Conservation (phyloP, 1,139 yeast genomes). For the Blastobotrys petasosporus region DNA sequence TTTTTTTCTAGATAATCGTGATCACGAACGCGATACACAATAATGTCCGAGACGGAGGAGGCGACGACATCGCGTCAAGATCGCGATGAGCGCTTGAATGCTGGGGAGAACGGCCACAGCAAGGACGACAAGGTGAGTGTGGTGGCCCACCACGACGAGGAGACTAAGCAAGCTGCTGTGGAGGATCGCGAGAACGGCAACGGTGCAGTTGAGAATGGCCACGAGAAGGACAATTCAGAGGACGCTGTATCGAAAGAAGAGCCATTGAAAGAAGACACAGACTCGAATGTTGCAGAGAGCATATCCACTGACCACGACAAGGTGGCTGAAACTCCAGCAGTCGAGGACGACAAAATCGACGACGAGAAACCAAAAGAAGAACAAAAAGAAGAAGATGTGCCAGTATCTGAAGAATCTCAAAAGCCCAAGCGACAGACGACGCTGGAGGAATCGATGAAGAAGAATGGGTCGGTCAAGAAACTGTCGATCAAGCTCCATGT, state of each 20-base stretch:
- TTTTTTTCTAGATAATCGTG: too few species aligned
- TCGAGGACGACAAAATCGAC: neutral
- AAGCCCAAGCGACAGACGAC: conserved; percentile 8
- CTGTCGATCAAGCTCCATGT: neutral
- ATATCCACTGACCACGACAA: neutral
- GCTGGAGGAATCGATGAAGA: conserved; percentile 5
- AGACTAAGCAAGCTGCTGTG: neutral
- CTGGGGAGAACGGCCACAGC: too few species aligned
- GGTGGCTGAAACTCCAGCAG: neutral
- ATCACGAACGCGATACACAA: too few species aligned
- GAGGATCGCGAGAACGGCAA: neutral
- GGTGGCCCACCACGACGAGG: neutral
- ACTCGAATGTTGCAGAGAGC: neutral
- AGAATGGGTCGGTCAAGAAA: neutral
- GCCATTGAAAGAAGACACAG: neutral
- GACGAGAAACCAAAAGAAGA: neutral
- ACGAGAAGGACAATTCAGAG: neutral
- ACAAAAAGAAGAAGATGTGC: neutral
- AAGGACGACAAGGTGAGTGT: too few species aligned
- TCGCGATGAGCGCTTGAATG: too few species aligned
- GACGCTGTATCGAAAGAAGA: neutral
- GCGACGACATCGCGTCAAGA: too few species aligned
- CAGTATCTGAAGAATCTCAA: neutral
- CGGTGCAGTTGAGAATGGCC: neutral
- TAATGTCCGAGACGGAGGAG: too few species aligned